Evolutionary conservation across 108 stramenopile genomes (phyloP).

Genomic region (Parmales sp.): DNA sequence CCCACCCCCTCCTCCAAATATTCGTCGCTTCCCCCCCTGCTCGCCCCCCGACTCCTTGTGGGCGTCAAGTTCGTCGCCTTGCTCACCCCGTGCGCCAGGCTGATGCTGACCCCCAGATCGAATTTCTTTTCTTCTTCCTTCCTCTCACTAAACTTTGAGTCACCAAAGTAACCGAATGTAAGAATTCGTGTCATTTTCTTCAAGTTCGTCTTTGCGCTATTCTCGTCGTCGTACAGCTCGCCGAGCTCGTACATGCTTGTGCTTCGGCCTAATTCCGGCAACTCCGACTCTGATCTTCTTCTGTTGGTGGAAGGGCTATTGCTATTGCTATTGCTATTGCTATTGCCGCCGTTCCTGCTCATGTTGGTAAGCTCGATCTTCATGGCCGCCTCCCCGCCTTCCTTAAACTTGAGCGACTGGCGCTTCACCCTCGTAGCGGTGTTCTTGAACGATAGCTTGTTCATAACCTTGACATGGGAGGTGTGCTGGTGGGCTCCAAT

Average conservation of each 20-base stretch:
- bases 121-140: neutral
- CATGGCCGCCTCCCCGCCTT: neutral
- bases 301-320: too few species aligned
- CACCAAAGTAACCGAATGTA: too few species aligned
- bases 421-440: neutral
- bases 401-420: neutral
- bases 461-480: neutral
- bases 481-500: neutral
- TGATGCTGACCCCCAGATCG: too few species aligned
- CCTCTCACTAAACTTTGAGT: neutral
- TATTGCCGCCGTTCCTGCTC: neutral
- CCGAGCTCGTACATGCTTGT: conserved; percentile 1
- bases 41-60: too few species aligned
- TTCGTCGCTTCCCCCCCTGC: too few species aligned
- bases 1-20: too few species aligned
- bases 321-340: too few species aligned
- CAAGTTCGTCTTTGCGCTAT: neutral
- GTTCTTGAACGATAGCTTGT: neutral
- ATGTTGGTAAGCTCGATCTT: neutral
- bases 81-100: too few species aligned
- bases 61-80: too few species aligned
- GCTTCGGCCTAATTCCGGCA: too few species aligned
- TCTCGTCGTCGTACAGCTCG: conserved; percentile 10
- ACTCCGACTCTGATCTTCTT: too few species aligned
- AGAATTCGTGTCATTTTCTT: neutral